Percentiles rank a stretch among this genome's conserved stretches.
Evolutionary conservation across 305 asterid species (phyloP).

Genomic region (Fraxinus xanthoxyloides): DNA sequence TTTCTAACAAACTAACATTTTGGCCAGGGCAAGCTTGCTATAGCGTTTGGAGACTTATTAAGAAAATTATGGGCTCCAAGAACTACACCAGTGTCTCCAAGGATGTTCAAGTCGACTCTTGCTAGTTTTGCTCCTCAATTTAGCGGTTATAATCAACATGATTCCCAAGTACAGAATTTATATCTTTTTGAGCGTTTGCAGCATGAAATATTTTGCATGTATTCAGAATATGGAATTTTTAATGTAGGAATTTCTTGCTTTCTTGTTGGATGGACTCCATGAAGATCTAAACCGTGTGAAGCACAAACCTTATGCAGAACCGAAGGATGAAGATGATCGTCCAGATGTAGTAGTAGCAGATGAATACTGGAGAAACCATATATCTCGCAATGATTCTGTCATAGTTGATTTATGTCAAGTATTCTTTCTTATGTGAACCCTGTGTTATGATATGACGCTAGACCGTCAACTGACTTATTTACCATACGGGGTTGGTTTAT

Average conservation of each 20-base stretch:
- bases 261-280: conserved; percentile 81
- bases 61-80: conserved; percentile 79
- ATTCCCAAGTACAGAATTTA: conserved; percentile 45
- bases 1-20: conserved; percentile 13
- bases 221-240: background rate
- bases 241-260: conserved; percentile 72
- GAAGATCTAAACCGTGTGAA: conserved; percentile 89
- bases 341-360: conserved; percentile 77
- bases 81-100: conserved; percentile 48
- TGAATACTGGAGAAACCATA: conserved; percentile 74
- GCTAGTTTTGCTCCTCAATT: conserved; percentile 70
- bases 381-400: conserved; percentile 68
- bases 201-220: conserved; percentile 11
- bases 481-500: background rate
- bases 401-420: conserved; percentile 78
- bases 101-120: conserved; percentile 57
- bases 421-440: conserved; percentile 17
- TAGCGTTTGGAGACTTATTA: conserved; percentile 69
- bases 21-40: conserved; percentile 78
- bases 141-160: conserved; percentile 77
- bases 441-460: conserved; percentile 5
- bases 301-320: conserved; percentile 56
- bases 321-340: conserved; percentile 53
- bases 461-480: conserved; percentile 1
- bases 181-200: conserved; percentile 9